Evolutionary conservation across 2,329 filamentous ascomycete species (phyloP), one percentile per base, ranked within the genome.

Genomic region (Xylaria hypoxylon): DNA sequence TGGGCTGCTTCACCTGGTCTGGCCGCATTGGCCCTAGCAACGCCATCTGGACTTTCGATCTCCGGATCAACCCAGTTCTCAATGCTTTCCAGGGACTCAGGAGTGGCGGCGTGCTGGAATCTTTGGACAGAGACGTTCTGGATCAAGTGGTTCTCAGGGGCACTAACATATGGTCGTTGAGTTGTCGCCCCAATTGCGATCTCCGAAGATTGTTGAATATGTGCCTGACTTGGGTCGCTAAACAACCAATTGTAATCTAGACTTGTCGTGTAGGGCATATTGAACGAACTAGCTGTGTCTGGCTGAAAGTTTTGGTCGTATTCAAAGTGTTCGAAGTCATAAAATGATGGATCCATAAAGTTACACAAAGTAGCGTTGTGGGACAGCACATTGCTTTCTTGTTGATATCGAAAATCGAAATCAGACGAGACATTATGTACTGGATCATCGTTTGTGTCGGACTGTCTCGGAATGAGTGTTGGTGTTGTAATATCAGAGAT

Each of bases 191-290:
- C 53, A 15, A 24, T n/a, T 17, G 24, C 26, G 24, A 51, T 26
- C 3, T 59, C 57, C 1, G 40, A n/a, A 17, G 28, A 38, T 11
- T 33, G 52, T 48, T 51, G 69, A 64, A 76, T 72, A 40, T 72
- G 22, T 58, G 40, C 44, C 51, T 67, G 59, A 52, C 8, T 71
- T 82, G 79, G 62, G 85, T 75, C 52, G 50, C 86, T 83, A 70
- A 89, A 89, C 2, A 90, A 73, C 87, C 87, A 90, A 64, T 86
- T 87, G 72, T 89, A 89, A 62, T 89, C 87, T 68, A 81, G 81
- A 65, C 86, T 86, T 1, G 87, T 89, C 2, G 87, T 89, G 74
- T 88, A 90, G 5, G 87, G 87, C 78, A 88, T 87, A 61, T 90
- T 89, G 73, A 90, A 90, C 0, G 87, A 88, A 71, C 83, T 87